Base-by-base conservation (phyloP, 1,284 basidiomycete genomes). In the Trichosporon sp. region DNA sequence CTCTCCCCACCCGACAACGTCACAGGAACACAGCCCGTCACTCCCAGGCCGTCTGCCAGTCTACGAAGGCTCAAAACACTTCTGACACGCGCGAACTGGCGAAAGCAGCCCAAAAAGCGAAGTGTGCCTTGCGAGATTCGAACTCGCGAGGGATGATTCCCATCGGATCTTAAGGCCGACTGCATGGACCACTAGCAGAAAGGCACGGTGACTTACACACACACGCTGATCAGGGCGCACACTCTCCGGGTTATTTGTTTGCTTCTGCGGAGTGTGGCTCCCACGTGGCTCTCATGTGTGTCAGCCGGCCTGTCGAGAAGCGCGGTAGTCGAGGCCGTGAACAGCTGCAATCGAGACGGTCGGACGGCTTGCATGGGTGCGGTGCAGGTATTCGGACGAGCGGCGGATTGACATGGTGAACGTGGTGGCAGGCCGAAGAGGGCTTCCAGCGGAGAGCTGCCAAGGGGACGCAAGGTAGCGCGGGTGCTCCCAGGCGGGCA, bases 151-250 rank as follows among this genome's bases (percentile, higher is more conserved):
- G 56, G 56, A 60, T 60, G 27, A 60, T 60, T 58, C 56, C 56
- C 56, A 60, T 60, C 56, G 56, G 56, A 60, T 60, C 56, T 60
- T 60, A 60, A 60, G 56, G 56, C 56, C 56, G 56, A 60, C 56
- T 60, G 56, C 56, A 60, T 60, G 56, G 56, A 60, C 56, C 56
- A 31, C 56, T 60, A 60, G 56, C 56, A 60, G 56, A 60, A 60
- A 60, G 56, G 56, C 56, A 60, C 56, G 56, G 56, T 23, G 27
- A n/a, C n/a, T n/a, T 23, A 11, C 15, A 21, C n/a, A 56, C 56
- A 60, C 56, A 58, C 25, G 29, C 18, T 29, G 27, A n/a, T 32
- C 29, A 51, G 21, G 21, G 47, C 21, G 47, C 47, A 51, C 38
- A 18, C 38, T 18, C 3, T n/a, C 12, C 8, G 18, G 38, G 18